Evolutionary conservation across 495 filamentous ascomycete genomes (phyloP).

Genomic region (Aspergillus carlsbadensis): DNA sequence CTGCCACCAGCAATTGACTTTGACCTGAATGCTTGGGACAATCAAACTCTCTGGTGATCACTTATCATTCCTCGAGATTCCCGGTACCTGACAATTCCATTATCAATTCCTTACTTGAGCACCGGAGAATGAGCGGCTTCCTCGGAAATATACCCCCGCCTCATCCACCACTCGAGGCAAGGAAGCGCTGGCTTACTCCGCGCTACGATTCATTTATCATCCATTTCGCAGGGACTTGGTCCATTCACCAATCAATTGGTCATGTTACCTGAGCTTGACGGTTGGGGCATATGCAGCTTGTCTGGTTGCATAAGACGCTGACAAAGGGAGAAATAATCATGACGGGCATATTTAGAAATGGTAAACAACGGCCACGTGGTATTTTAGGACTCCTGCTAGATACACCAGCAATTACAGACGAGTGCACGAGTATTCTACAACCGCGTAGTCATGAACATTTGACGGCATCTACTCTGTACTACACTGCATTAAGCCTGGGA

Average conservation of each 20-base stretch:
- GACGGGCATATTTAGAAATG: neutral
- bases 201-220: neutral
- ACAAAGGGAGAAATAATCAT: conserved; percentile 2
- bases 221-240: neutral
- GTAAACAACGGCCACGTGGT: too few relatives aligned
- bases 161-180: neutral
- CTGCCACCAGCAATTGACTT: neutral
- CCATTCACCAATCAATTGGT: neutral
- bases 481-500: too few relatives aligned
- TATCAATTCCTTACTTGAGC: conserved; percentile 10
- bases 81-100: neutral
- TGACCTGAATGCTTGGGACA: neutral
- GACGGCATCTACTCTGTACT: too few relatives aligned
- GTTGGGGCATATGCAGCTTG: neutral
- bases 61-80: neutral
- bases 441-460: too few relatives aligned
- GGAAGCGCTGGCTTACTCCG: neutral
- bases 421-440: too few relatives aligned
- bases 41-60: neutral
- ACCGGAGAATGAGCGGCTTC: neutral
- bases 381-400: too few relatives aligned
- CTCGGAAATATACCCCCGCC: conserved; percentile 15
- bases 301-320: neutral
- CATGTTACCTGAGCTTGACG: neutral
- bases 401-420: too few relatives aligned